These are phyloP conservation scores for Magnaporthiopsis poae DNA, from an alignment of 2,329 filamentous ascomycete genomes.

Conservation along the genomic window DNA sequence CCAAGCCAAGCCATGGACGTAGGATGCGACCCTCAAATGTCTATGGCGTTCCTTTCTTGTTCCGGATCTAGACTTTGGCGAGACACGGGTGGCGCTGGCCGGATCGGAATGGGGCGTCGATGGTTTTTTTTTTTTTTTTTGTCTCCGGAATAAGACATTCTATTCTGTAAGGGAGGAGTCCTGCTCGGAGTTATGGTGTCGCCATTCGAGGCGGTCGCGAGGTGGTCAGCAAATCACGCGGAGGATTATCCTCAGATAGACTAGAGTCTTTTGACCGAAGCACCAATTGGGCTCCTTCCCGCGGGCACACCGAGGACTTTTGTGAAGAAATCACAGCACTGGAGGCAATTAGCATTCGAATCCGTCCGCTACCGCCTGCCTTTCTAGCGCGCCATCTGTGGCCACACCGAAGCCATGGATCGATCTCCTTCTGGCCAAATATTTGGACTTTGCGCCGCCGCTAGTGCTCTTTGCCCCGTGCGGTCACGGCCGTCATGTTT, in stretches of 20 bases:
- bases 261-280: not conserved
- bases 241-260: not conserved
- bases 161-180: not conserved
- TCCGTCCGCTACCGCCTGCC: not conserved
- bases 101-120: too few species aligned
- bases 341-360: not conserved
- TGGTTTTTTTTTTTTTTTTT: too few species aligned
- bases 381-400: too few species aligned
- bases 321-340: too few species aligned
- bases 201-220: not conserved
- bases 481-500: not conserved
- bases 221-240: not conserved
- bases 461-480: not conserved
- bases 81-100: too few species aligned
- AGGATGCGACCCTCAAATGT: not conserved
- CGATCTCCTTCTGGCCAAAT: not conserved
- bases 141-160: not conserved
- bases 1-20: not conserved
- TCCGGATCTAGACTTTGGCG: too few species aligned
- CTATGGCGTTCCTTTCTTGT: too few species aligned
- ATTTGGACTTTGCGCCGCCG: not conserved
- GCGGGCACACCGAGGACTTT: too few species aligned
- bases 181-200: not conserved
- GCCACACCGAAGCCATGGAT: too few species aligned
- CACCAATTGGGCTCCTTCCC: not conserved